These are phyloP conservation scores for Starmerella sirachaensis DNA, from an alignment of 805 yeast species.

Conservation along the genomic window DNA sequence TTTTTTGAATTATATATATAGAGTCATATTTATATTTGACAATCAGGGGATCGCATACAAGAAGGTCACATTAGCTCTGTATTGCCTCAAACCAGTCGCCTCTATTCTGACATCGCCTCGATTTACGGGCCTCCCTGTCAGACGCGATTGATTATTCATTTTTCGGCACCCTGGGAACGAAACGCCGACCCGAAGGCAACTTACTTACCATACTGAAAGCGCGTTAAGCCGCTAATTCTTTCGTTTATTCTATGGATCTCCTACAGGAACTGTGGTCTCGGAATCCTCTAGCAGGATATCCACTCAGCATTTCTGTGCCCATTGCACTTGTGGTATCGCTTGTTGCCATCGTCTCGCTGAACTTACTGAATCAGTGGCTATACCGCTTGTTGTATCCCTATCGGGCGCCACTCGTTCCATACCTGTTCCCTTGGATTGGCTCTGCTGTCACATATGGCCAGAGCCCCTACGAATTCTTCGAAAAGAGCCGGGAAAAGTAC, in stretches of 20 bases:
- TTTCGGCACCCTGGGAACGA: too few relatives aligned
- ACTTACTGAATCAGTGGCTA: conserved; percentile 28
- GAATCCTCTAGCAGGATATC: conserved; percentile 3
- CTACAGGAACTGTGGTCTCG: not conserved
- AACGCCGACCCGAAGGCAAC: too few relatives aligned
- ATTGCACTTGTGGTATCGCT: conserved; percentile 14
- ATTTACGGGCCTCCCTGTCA: too few relatives aligned
- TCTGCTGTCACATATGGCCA: conserved; percentile 81
- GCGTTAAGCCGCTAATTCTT: not conserved
- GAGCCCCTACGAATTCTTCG: conserved; percentile 87
- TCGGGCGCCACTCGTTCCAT: conserved; percentile 79
- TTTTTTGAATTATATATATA: too few relatives aligned
- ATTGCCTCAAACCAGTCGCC: too few relatives aligned
- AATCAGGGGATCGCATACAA: too few relatives aligned
- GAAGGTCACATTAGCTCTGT: too few relatives aligned
- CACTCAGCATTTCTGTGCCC: conserved; percentile 21
- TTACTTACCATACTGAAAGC: not conserved
- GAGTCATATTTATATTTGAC: too few relatives aligned
- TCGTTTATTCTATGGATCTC: conserved; percentile 1
- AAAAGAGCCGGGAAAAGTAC: conserved; percentile 59
- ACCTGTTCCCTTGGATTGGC: conserved; percentile 94
- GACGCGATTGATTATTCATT: too few relatives aligned
- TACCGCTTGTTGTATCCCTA: conserved; percentile 34
- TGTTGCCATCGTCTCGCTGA: conserved; percentile 22
- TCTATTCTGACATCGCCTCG: too few relatives aligned